Evolutionary conservation across 139 green algal species (phyloP).

Genomic region (Edaphochlamys debaryana): DNA sequence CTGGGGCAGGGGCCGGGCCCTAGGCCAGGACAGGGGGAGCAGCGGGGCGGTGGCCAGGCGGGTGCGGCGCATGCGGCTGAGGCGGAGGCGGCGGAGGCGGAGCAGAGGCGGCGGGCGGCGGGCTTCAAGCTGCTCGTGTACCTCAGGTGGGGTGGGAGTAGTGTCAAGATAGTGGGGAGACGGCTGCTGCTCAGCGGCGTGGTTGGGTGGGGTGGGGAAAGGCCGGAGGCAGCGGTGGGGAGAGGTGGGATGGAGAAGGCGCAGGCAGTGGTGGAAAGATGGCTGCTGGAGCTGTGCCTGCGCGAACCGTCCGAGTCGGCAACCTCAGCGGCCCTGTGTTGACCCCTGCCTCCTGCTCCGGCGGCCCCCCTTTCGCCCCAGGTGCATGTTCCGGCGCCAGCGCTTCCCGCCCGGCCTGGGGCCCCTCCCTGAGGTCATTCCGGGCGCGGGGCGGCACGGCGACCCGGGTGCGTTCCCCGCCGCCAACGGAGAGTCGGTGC

Average conservation of each 20-base stretch:
- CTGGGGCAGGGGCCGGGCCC: background rate
- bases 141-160: constrained; percentile 53
- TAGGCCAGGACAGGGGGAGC: background rate
- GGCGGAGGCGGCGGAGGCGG: background rate
- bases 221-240: too few relatives aligned
- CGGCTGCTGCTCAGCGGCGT: too few relatives aligned
- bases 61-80: background rate
- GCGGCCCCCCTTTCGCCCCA: background rate
- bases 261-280: too few relatives aligned
- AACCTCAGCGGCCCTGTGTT: too few relatives aligned
- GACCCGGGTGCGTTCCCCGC: background rate
- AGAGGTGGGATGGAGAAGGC: too few relatives aligned
- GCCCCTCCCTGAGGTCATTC: constrained; percentile 15
- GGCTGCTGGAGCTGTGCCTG: too few relatives aligned
- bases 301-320: too few relatives aligned
- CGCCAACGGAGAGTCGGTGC: too few relatives aligned
- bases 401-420: constrained; percentile 42
- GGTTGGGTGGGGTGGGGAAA: too few relatives aligned
- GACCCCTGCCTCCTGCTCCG: too few relatives aligned
- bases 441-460: constrained; percentile 6
- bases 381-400: constrained; percentile 32
- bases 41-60: background rate
- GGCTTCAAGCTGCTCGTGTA: constrained; percentile 81
- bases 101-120: background rate
- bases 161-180: too few relatives aligned